Percentiles rank a stretch among this genome's conserved stretches.
phyloP scores from a whole-genome alignment of 768 basidiomycete genomes.

The Coprinellus micaceus region DNA sequence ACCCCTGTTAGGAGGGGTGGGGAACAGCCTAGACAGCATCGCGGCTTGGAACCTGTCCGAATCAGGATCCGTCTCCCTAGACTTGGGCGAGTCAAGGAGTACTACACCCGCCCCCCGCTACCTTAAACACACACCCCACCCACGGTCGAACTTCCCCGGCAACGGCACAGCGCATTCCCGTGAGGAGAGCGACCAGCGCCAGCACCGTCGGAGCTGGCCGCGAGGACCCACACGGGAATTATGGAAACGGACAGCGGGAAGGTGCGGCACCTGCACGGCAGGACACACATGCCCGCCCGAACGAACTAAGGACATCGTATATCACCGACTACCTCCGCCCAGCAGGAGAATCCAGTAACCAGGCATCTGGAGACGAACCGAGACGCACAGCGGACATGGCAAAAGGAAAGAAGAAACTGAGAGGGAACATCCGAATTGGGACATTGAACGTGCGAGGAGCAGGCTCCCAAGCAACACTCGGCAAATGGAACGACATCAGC shows the following conservation, averaged over 20 bases:
- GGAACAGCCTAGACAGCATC: neutral
- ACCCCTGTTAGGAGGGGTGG: neutral
- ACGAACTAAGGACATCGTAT: neutral
- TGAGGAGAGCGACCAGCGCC: neutral
- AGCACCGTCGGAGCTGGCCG: neutral
- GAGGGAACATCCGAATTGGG: constrained; percentile 14
- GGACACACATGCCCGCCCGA: neutral
- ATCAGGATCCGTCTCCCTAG: neutral
- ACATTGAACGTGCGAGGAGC: constrained; percentile 24
- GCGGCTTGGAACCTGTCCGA: neutral
- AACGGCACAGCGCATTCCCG: neutral
- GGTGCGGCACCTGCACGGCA: too few species aligned
- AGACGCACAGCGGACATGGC: neutral
- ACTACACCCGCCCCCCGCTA: neutral
- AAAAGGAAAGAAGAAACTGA: constrained; percentile 6
- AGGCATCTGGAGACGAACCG: neutral
- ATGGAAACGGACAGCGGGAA: neutral
- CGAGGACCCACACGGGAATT: neutral
- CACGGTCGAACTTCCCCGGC: neutral
- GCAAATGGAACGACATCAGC: constrained; percentile 26
- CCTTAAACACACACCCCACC: neutral
- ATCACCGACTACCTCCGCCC: neutral
- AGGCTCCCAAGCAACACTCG: neutral
- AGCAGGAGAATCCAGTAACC: neutral
- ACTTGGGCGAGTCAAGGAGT: neutral